Evolutionary conservation across 2,329 filamentous ascomycete genomes (phyloP).

Genomic region (Alternaria atra): DNA sequence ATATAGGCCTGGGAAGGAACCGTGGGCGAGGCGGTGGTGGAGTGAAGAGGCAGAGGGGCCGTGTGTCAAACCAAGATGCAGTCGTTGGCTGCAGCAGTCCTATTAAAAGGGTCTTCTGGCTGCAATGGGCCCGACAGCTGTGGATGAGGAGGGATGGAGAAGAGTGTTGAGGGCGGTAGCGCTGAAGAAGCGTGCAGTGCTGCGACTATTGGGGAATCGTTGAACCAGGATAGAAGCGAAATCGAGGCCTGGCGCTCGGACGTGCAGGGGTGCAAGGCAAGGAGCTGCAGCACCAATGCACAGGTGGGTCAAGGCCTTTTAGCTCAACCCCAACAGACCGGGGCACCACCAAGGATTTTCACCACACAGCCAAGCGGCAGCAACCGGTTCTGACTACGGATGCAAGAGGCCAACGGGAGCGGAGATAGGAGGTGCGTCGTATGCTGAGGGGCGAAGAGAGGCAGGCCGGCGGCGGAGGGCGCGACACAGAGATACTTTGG

Average conservation of each 20-base stretch:
- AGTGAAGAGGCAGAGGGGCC: slow-evolving; percentile 25
- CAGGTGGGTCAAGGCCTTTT: slow-evolving; percentile 32
- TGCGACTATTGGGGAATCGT: slow-evolving; percentile 44
- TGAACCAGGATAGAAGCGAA: slow-evolving; percentile 42
- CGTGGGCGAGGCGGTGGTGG: slow-evolving; percentile 26
- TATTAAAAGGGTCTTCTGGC: slow-evolving; percentile 45
- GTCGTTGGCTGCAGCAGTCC: slow-evolving; percentile 28
- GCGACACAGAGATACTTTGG: slow-evolving; percentile 22
- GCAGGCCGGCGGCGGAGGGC: slow-evolving; percentile 28
- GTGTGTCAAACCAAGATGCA: slow-evolving; percentile 23
- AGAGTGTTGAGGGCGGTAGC: slow-evolving; percentile 48
- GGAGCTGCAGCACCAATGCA: slow-evolving; percentile 38
- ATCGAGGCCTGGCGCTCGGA: slow-evolving; percentile 37
- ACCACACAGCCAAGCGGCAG: slow-evolving; percentile 41
- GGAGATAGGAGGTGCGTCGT: slow-evolving; percentile 18
- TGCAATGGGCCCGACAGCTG: slow-evolving; percentile 45
- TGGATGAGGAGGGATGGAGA: slow-evolving; percentile 34
- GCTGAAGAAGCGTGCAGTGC: slow-evolving; percentile 39
- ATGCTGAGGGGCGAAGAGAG: slow-evolving; percentile 10
- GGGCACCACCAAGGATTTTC: slow-evolving; percentile 40
- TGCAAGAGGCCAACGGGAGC: slow-evolving; percentile 17
- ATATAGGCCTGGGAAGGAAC: slow-evolving; percentile 30
- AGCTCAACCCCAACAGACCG: slow-evolving; percentile 46
- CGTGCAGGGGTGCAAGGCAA: slow-evolving; percentile 19
- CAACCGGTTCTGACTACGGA: slow-evolving; percentile 33